Conservation (phyloP, 2,329 filamentous ascomycete species). For the Colletotrichum eremochloae region DNA sequence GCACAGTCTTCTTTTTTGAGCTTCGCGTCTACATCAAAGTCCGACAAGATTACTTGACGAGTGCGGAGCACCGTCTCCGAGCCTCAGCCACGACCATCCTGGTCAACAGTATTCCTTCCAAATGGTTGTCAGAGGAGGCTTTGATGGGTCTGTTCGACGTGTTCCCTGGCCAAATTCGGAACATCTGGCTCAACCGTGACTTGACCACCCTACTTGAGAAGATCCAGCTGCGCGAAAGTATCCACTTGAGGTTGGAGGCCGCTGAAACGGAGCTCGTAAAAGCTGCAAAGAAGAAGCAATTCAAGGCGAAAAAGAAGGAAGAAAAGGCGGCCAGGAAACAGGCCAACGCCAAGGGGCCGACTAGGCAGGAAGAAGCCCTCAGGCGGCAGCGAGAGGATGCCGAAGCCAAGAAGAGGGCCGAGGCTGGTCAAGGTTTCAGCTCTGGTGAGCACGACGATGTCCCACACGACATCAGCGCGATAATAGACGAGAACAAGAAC, state of each 20-base stretch:
- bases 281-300: conserved; percentile 81
- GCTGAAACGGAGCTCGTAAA: conserved; percentile 90
- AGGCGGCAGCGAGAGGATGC: conserved; percentile 64
- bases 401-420: conserved; percentile 64
- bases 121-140: conserved; percentile 89
- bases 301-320: conserved; percentile 74
- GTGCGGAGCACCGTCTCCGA: conserved; percentile 91
- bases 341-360: conserved; percentile 61
- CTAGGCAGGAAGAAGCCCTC: conserved; percentile 63
- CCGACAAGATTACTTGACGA: conserved; percentile 93
- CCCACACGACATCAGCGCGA: conserved; percentile 64
- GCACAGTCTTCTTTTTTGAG: conserved; percentile 88
- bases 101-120: conserved; percentile 88
- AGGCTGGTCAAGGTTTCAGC: conserved; percentile 62
- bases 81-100: conserved; percentile 97
- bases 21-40: conserved; percentile 90
- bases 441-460: conserved; percentile 67
- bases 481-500: conserved; percentile 56
- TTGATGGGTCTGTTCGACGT: conserved; percentile 91
- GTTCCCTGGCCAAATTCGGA: conserved; percentile 93
- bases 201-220: conserved; percentile 87
- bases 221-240: conserved; percentile 78
- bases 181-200: conserved; percentile 97
- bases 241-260: conserved; percentile 80
- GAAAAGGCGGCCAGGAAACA: conserved; percentile 74